Evolutionary conservation across 139 green algal genomes (phyloP), one percentile per base, ranked within the genome.

Genomic region (Monoraphidium neglectum): DNA sequence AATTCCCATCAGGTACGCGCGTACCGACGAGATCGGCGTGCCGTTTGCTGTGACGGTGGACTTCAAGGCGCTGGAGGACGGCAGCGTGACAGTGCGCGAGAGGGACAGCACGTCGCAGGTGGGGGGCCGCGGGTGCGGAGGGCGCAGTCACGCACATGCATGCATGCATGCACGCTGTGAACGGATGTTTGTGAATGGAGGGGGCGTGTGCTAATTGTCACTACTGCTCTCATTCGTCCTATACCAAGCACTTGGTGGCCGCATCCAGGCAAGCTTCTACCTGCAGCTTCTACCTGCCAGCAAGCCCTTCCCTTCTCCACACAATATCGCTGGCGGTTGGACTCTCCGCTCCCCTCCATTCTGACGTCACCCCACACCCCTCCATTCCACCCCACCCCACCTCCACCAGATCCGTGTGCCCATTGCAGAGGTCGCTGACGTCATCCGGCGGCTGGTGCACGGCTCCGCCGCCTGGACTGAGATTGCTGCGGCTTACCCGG

Each of bases 21-120:
- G 95, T 47, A 98, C 93, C 37, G 95, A 98, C 72, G 95, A 98
- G 87, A 87, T 98, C 33, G 95, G 95, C 21, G 91, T 98, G 49
- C 96, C 96, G 0, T 99, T 97, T 82, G 96, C 94, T 1, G 79
- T 99, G 62, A 99, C 96, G 3, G 91, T 99, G 0, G 95, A 99
- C 86, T 93, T 88, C 76, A 51, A 89, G 23, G 94, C 92, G 0
- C 49, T 97, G 26, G 69, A 92, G 59, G 83, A 98, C 66, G 76
- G 68, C 70, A 97, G 92, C 2, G 95, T 97, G 18, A 99, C 96
- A 21, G 60, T 99, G 66, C 87, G 96, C 16, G 96, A 99, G 83
- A 84, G 96, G 5, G 96, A 99, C 84, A 90, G 70, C 46, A 98
- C 89, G 67, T 73, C 83, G 2, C 94, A 98, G 86, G 88, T 95